Evolutionary conservation across 1,284 basidiomycete genomes (phyloP), one percentile per base, ranked within the genome.

Genomic region (Apiotrichum brassicae): DNA sequence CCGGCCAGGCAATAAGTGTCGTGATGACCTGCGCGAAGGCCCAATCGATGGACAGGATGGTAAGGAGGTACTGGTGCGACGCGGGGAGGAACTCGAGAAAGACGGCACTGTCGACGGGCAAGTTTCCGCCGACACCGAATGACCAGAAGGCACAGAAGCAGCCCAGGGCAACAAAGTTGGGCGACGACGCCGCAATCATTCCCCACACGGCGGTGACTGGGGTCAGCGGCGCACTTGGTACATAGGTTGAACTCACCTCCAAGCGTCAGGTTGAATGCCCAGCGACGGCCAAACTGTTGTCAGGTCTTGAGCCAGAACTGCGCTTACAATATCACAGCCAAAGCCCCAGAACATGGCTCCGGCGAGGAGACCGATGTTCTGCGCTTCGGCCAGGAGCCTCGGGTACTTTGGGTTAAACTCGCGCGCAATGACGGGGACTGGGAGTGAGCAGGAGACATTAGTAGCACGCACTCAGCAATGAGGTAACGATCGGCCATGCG

Each of bases 21-120:
- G 60, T 61, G 28, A 65, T 16, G 12, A 65, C 54, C 48, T 65
- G 63, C 0, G 82, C 82, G n/a, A 83, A 60, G 6, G 80, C 79
- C 82, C 82, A 84, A 76, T 81, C 83, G 33, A 79, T 76, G 12
- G 80, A 82, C 1, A 84, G 75, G 22, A 84, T 71, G 0, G 82
- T 83, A 33, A 84, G 70, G 22, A 81, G 77, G 76, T 81, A 83
- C 48, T 64, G 62, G 42, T 67, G 62, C 12, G 74, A 80, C 74
- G 57, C 78, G 64, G 43, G 81, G 36, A 81, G 73, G 58, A 79
- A 77, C 61, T 82, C 81, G 42, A 82, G 71, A 62, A 78, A 82
- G 32, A 82, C 70, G 14, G 79, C 78, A 42, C 76, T 76, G 57
- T 81, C 80, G 19, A 81, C 79, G 2, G 79, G 81, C 8, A 82